phyloP scores from a whole-genome alignment of 352 stramenopile species.

The Globisporangium yorkense region DNA sequence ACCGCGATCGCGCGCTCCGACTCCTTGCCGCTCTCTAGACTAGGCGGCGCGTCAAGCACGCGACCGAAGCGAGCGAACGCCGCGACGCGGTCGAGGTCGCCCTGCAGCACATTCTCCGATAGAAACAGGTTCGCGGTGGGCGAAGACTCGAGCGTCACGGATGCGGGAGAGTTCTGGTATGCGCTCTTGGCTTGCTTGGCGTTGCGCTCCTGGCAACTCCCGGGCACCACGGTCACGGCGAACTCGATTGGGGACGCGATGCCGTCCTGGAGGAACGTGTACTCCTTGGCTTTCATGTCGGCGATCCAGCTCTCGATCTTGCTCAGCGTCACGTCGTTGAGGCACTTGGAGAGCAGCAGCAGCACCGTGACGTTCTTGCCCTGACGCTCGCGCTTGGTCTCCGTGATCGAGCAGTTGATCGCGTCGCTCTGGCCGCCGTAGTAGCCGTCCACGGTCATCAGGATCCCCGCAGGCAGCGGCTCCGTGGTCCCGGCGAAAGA shows the following conservation, averaged over 20 bases:
- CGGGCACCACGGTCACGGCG: conserved; percentile 20
- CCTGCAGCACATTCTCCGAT: background rate
- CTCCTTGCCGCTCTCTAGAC: background rate
- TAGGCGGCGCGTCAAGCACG: conserved; percentile 6
- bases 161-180: conserved; percentile 6
- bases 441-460: conserved; percentile 9
- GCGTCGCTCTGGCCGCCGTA: conserved; percentile 6
- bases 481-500: conserved; percentile 3
- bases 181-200: conserved; percentile 16
- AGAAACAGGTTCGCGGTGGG: background rate
- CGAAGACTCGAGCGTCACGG: background rate
- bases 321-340: conserved; percentile 31
- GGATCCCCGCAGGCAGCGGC: conserved; percentile 7
- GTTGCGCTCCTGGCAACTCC: conserved; percentile 24
- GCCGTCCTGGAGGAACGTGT: conserved; percentile 9
- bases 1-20: conserved; percentile 6
- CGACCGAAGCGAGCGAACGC: conserved; percentile 7
- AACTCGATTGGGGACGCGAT: conserved; percentile 7
- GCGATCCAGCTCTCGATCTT: conserved; percentile 44
- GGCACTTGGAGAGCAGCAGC: conserved; percentile 61
- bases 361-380: conserved; percentile 28
- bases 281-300: conserved; percentile 11
- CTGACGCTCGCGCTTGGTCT: conserved; percentile 10
- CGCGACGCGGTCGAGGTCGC: conserved; percentile 7
- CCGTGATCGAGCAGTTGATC: conserved; percentile 7